Conservation (phyloP, 2,329 filamentous ascomycete species). For the Calonectria montana region DNA sequence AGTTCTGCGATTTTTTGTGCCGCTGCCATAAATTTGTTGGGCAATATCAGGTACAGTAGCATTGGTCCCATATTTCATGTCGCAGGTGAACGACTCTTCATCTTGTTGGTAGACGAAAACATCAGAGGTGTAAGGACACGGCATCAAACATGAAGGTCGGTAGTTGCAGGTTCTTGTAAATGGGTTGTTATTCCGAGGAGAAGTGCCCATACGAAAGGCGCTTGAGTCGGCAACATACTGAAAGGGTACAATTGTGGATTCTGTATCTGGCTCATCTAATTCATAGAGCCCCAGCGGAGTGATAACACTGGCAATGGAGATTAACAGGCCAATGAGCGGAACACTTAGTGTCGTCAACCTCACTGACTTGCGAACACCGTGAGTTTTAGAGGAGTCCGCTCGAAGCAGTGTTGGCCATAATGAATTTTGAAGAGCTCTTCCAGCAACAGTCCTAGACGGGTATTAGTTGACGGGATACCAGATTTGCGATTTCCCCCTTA, state of each 20-base stretch:
- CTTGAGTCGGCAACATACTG: slow-evolving; percentile 21
- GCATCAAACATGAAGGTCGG: background rate
- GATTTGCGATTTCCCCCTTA: background rate
- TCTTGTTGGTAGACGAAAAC: slow-evolving; percentile 4
- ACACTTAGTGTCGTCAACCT: slow-evolving; percentile 4
- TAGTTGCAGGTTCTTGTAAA: slow-evolving; percentile 16
- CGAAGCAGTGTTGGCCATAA: slow-evolving; percentile 21
- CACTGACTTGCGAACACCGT: slow-evolving; percentile 12
- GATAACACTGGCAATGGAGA: slow-evolving; percentile 19
- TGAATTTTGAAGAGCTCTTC: slow-evolving; percentile 18
- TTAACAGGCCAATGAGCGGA: slow-evolving; percentile 1
- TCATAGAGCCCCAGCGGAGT: slow-evolving; percentile 28
- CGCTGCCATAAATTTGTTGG: slow-evolving; percentile 18
- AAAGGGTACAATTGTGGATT: background rate
- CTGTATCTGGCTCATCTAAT: background rate
- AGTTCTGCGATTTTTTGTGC: slow-evolving; percentile 7
- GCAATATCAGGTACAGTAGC: slow-evolving; percentile 17
- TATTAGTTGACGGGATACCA: background rate
- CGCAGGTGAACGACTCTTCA: background rate
- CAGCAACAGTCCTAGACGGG: slow-evolving; percentile 13
- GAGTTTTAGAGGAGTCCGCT: slow-evolving; percentile 18
- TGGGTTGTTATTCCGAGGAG: background rate
- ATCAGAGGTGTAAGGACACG: slow-evolving; percentile 23
- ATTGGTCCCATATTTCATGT: background rate
- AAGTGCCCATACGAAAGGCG: slow-evolving; percentile 16